These are phyloP conservation scores for Solanum chaucha DNA, from an alignment of 257 asterid genomes.

Conservation along the genomic window DNA sequence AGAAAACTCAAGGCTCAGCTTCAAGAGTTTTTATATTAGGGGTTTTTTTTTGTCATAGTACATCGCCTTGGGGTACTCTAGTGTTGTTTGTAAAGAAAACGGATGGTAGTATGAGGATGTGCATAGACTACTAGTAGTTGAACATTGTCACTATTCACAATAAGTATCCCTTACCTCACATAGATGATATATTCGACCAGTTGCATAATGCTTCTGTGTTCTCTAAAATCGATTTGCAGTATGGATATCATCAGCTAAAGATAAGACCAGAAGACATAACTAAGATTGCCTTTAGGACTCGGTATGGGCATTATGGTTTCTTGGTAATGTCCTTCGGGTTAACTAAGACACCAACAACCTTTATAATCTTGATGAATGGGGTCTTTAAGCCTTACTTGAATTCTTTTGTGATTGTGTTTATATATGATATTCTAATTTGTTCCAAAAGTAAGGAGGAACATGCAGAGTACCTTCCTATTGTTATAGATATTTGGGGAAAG, in stretches of 20 bases:
- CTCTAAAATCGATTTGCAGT: not conserved
- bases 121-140: not conserved
- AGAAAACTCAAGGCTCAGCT: not conserved
- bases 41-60: not conserved
- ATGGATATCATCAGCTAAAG: not conserved
- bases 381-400: not conserved
- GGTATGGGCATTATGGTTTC: not conserved
- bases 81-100: not conserved
- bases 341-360: not conserved
- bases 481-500: not conserved
- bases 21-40: not conserved
- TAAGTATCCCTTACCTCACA: not conserved
- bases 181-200: not conserved
- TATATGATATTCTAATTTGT: not conserved
- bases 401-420: too few relatives aligned
- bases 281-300: not conserved
- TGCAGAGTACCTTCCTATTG: not conserved
- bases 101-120: not conserved
- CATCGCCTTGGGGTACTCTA: not conserved
- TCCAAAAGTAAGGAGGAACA: not conserved
- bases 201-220: too few relatives aligned
- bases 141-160: not conserved
- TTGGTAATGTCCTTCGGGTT: not conserved
- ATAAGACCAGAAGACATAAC: not conserved
- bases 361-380: not conserved